Evolutionary conservation across 2,329 filamentous ascomycete genomes (phyloP).

Genomic region (Fonsecaea erecta): DNA sequence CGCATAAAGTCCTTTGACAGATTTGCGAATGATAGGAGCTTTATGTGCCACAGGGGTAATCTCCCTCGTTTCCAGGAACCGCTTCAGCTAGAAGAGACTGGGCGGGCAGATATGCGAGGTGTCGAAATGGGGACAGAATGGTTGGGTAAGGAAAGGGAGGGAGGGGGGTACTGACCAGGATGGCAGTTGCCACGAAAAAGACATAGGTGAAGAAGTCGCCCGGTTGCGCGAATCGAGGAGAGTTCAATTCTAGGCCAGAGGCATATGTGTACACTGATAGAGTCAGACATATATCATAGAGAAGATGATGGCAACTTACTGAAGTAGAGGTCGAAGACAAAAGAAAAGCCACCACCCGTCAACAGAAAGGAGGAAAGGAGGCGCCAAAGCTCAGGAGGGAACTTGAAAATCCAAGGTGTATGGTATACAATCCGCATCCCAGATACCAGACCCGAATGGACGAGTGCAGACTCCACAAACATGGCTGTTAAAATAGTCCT

Average conservation of each 20-base stretch:
- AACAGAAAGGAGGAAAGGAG: constrained; percentile 63
- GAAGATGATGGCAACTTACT: constrained; percentile 49
- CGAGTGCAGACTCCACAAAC: constrained; percentile 65
- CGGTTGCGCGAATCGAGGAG: constrained; percentile 71
- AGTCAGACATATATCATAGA: constrained; percentile 39
- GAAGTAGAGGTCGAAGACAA: constrained; percentile 77
- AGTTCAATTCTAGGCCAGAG: constrained; percentile 72
- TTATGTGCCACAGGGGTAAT: constrained; percentile 70
- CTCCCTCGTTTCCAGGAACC: constrained; percentile 86
- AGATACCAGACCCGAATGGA: constrained; percentile 63
- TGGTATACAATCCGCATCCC: constrained; percentile 53
- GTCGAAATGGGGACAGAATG: constrained; percentile 35
- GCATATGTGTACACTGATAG: constrained; percentile 73
- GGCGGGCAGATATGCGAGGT: constrained; percentile 81
- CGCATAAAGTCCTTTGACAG: constrained; percentile 63
- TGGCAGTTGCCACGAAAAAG: constrained; percentile 70
- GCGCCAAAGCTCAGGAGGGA: constrained; percentile 66
- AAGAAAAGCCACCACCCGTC: constrained; percentile 59
- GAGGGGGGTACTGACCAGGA: constrained; percentile 73
- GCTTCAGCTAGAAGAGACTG: constrained; percentile 72
- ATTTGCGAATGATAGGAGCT: constrained; percentile 70
- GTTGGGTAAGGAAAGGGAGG: constrained; percentile 33
- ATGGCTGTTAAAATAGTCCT: constrained; percentile 72
- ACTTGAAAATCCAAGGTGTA: constrained; percentile 60
- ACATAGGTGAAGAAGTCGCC: constrained; percentile 84